These are phyloP conservation scores for Ramichloridium luteum DNA, from an alignment of 2,329 filamentous ascomycete species.

Conservation along the genomic window DNA sequence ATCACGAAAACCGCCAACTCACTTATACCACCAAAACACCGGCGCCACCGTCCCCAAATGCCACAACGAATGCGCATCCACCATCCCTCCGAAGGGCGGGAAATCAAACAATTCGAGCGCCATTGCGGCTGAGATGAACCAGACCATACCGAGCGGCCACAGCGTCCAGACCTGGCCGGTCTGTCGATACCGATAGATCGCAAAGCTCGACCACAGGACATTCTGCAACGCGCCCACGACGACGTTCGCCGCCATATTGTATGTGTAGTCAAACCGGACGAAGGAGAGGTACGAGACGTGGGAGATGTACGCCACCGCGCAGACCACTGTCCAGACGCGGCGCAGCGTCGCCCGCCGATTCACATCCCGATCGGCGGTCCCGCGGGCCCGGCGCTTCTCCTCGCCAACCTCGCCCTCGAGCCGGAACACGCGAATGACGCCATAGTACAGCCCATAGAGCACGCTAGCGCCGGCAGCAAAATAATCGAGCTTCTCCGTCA, in stretches of 20 bases:
- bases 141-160: slow-evolving; percentile 83
- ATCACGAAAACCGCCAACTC: slow-evolving; percentile 32
- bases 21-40: slow-evolving; percentile 90
- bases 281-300: slow-evolving; percentile 78
- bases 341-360: slow-evolving; percentile 42
- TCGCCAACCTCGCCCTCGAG: slow-evolving; percentile 29
- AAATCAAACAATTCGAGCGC: slow-evolving; percentile 93
- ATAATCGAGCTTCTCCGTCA: slow-evolving; percentile 93
- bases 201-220: slow-evolving; percentile 75
- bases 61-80: slow-evolving; percentile 95
- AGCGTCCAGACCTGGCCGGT: slow-evolving; percentile 66
- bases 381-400: not conserved
- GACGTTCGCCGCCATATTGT: slow-evolving; percentile 96
- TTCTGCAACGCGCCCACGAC: slow-evolving; percentile 70
- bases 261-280: slow-evolving; percentile 86
- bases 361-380: slow-evolving; percentile 41
- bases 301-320: slow-evolving; percentile 54
- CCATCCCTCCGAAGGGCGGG: slow-evolving; percentile 63
- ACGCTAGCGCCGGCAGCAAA: slow-evolving; percentile 85
- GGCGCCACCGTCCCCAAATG: slow-evolving; percentile 86
- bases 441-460: slow-evolving; percentile 81
- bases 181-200: slow-evolving; percentile 58
- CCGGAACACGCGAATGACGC: slow-evolving; percentile 68
- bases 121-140: slow-evolving; percentile 88
- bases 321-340: slow-evolving; percentile 63